These are phyloP conservation scores for Arctium lappa DNA, from an alignment of 129 eudicot species.

Conservation along the genomic window DNA sequence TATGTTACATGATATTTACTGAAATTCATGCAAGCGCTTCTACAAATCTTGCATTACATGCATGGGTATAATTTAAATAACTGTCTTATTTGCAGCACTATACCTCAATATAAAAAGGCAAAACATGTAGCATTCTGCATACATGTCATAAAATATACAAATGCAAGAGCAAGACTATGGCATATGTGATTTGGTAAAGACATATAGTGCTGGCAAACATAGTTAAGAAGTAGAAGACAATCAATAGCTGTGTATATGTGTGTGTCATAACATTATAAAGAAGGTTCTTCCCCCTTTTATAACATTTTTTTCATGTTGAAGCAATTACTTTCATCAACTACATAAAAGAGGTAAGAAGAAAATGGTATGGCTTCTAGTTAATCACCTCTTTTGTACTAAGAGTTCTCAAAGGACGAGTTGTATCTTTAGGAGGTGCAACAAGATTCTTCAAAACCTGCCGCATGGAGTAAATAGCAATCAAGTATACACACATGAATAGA, in stretches of 20 bases:
- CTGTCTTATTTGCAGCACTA: background rate
- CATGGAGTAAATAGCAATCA: constrained; percentile 16
- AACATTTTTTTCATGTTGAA: background rate
- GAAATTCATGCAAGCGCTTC: background rate
- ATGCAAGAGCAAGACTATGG: background rate
- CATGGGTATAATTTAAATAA: background rate
- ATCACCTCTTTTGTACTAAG: constrained; percentile 94
- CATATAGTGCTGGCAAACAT: background rate
- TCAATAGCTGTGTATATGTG: background rate
- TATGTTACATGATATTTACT: background rate
- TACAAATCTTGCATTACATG: background rate
- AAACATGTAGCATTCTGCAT: background rate
- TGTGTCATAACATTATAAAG: background rate
- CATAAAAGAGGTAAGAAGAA: background rate
- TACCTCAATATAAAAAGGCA: background rate
- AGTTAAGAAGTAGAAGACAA: background rate
- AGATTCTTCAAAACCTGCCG: constrained; percentile 78
- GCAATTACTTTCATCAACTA: constrained; percentile 9
- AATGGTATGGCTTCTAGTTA: constrained; percentile 3
- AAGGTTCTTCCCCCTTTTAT: constrained; percentile 1
- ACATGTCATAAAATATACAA: constrained; percentile 13
- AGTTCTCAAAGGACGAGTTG: constrained; percentile 58
- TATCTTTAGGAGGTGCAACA: constrained; percentile 65
- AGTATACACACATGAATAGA: background rate
- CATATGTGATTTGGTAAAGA: background rate